Conservation (phyloP, 306 rosid genomes). For the Carpinus fangiana region DNA sequence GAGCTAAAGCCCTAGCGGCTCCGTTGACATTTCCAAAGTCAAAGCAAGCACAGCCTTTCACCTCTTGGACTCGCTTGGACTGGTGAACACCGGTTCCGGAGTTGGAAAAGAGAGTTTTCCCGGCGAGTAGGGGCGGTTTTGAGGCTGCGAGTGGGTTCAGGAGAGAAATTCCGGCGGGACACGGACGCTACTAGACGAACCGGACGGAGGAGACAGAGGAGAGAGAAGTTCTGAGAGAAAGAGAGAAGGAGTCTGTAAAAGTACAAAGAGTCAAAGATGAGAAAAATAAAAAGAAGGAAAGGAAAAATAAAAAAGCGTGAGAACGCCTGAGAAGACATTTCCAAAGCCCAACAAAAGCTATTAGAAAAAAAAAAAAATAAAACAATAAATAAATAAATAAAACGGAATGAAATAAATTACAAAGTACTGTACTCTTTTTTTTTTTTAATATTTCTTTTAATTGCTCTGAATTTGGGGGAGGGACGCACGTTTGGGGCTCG, state of each 20-base stretch:
- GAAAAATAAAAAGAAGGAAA: conserved; percentile 27
- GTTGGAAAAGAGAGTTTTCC: conserved; percentile 9
- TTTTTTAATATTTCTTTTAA: neutral
- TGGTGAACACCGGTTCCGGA: conserved; percentile 14
- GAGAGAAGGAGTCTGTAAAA: conserved; percentile 44
- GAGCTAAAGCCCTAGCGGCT: conserved; percentile 38
- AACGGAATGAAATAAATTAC: neutral
- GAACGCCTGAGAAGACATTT: conserved; percentile 31
- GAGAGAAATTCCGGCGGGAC: conserved; percentile 24
- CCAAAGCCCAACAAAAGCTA: conserved; percentile 14
- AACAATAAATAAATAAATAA: too few relatives aligned
- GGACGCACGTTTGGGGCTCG: neutral
- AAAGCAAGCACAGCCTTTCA: conserved; percentile 39
- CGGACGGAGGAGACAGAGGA: conserved; percentile 38
- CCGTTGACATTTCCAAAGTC: conserved; percentile 43
- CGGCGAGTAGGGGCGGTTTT: conserved; percentile 5
- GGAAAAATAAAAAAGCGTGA: conserved; percentile 31
- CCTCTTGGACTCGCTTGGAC: conserved; percentile 29
- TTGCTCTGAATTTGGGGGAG: neutral
- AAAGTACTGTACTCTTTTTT: neutral
- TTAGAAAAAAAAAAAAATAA: too few relatives aligned
- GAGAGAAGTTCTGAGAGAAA: conserved; percentile 37
- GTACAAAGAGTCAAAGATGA: conserved; percentile 66
- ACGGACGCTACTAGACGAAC: conserved; percentile 25
- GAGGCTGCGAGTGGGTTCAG: neutral